phyloP scores from a whole-genome alignment of 208 protist genomes.

The Leishmania braziliensis region DNA sequence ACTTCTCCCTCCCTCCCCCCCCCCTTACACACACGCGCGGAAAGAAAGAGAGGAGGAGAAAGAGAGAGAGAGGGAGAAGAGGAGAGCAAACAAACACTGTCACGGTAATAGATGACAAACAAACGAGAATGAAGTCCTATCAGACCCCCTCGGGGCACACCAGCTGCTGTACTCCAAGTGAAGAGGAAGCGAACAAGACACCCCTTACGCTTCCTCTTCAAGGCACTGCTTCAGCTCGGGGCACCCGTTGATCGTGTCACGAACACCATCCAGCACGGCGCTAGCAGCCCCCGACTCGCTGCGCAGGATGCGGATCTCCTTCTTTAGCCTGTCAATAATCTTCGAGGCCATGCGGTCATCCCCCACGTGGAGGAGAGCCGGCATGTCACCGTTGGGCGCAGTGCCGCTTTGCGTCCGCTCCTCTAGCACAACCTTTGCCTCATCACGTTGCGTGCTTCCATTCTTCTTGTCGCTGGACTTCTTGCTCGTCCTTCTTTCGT shows the following conservation, averaged over 20 bases:
- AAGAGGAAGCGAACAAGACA: not conserved
- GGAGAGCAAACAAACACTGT: not conserved
- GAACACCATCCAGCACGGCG: conserved; percentile 9
- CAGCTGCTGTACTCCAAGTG: not conserved
- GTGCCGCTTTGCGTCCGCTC: conserved; percentile 7
- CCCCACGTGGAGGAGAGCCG: conserved; percentile 14
- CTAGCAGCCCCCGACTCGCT: conserved; percentile 10
- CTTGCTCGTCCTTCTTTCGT: not conserved
- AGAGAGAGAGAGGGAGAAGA: not conserved
- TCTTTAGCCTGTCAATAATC: conserved; percentile 18
- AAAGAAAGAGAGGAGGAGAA: not conserved
- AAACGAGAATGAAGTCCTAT: no score
- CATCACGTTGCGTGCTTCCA: conserved; percentile 2
- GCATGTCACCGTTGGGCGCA: conserved; percentile 8
- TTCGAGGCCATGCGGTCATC: conserved; percentile 19
- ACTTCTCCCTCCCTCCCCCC: not conserved
- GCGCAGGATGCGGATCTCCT: conserved; percentile 22
- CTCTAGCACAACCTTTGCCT: conserved; percentile 6
- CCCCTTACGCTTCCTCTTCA: conserved; percentile 14
- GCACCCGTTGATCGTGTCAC: conserved; percentile 3
- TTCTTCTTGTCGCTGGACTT: conserved; percentile 4
- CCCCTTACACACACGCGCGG: not conserved
- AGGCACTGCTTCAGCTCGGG: conserved; percentile 15
- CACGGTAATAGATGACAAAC: not conserved
- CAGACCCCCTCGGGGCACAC: not conserved